Base-by-base conservation (phyloP, 305 asterid species). In the Fraxinus xanthoxyloides region DNA sequence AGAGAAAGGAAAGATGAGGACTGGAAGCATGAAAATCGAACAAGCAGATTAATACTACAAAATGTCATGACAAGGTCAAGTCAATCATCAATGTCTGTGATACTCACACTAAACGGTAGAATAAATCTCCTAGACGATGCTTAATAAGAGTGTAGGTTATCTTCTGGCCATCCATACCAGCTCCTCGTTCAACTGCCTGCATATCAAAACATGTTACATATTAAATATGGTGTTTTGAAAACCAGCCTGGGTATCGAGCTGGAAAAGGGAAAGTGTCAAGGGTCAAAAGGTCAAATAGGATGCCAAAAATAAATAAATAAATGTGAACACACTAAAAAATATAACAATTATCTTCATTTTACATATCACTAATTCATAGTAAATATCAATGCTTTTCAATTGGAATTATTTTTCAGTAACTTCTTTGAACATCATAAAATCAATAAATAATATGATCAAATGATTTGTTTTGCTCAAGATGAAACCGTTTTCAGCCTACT, bases 141-240 rank as follows among this genome's bases (percentile, higher is more conserved):
- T 95, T 95, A 85, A 95, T 90, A 54, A 95, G 95, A 75, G 89
- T 85, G 88, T 95, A 95, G 32, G 97, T 92, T 80, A 95, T 95
- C 92, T 92, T 95, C 88, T 94, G 97, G 28, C 98, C 98, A 84
- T 95, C 99, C 97, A 93, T 93, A 80, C 99, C 99, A 86, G 99
- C 99, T 82, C 95, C 99, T 78, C 99, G 91, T 84, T 95, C 99
- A 75, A 92, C 98, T 2, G 99, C 97, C 99, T 95, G 94, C 78
- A 73, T 78, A 85, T 67, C 36, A 81, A 76, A 78, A 65, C 76
- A 77, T 59, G 35, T 35, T 12, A 65, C 77, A 75, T 12, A 35
- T 73, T 67, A 36, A 65, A 51, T 51, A 51, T 8, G 7, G 61
- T 51, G 56, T 51, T 51, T 17, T 51, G 23, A 17, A 48, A 51